Evolutionary conservation across 805 yeast genomes (phyloP), one percentile per base, ranked within the genome.

Genomic region (Lachancea waltii): DNA sequence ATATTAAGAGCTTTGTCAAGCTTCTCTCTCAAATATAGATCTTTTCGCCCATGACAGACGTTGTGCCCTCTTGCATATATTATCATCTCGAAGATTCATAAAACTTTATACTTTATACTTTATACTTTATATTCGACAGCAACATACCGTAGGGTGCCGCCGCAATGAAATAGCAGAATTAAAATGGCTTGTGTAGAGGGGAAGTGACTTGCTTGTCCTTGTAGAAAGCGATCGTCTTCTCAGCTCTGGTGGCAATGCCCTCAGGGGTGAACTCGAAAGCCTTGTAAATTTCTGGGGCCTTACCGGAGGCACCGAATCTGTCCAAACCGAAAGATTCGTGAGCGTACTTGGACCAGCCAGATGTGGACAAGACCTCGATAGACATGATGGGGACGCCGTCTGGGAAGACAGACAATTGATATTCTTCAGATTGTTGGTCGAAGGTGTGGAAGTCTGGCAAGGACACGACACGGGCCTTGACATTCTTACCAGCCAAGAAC

Each of bases 251-350:
- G 56, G 94, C 90, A 64, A 92, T 72, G 51, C 95, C 96, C 64
- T 85, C 96, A 47, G 90, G 81, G 40, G 95, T 87, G 74, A 92
- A 92, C 51, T 76, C 95, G 54, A 90, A 85, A 71, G 59, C 69
- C 67, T 85, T 77, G 81, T 79, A 92, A 46, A 90, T 75, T 47
- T 83, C 85, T 42, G 68, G 66, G 60, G 81, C 92, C 64, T 85
- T 83, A 64, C 95, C 98, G 44, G 97, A 87, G 46, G 89, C 92
- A 76, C 98, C 98, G 63, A 92, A 92, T 71, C 85, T 79, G 77
- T 86, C 79, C 60, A 92, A 73, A 69, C 97, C 96, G 58, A 90
- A 85, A 67, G 87, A 95, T 73, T 84, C 94, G 71, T 92, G 98
- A 43, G 97, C 77, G 73, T 87, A 92, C 68, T 80, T 84, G 56